A percentile compares a stretch with the other conserved stretches of the same genome.
These are phyloP conservation scores for Alternaria rosae DNA, from an alignment of 2,329 filamentous ascomycete species.

Conservation along the genomic window DNA sequence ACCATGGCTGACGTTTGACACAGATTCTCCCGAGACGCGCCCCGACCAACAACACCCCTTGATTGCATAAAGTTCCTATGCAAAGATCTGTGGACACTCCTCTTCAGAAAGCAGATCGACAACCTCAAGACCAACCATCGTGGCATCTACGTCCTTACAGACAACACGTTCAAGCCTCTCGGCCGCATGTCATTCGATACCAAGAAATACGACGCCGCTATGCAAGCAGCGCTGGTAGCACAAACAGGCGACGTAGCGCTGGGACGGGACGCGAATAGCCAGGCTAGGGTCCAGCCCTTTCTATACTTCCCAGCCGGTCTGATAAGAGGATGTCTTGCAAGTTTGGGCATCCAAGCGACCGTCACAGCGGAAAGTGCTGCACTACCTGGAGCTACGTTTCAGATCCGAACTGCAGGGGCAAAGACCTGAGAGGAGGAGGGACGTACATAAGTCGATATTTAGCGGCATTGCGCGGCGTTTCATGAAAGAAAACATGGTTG, in stretches of 20 bases:
- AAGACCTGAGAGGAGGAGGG: conserved; percentile 62
- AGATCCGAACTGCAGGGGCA: conserved; percentile 83
- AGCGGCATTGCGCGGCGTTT: conserved; percentile 47
- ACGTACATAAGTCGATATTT: conserved; percentile 8
- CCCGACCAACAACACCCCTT: conserved; percentile 88
- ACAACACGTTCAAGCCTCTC: conserved; percentile 89
- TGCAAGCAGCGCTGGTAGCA: conserved; percentile 40
- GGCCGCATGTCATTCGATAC: conserved; percentile 84
- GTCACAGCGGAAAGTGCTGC: conserved; percentile 91
- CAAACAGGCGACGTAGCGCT: conserved; percentile 40
- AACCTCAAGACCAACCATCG: conserved; percentile 98
- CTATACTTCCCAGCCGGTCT: conserved; percentile 95
- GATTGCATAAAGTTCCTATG: conserved; percentile 98
- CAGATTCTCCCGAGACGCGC: conserved; percentile 82
- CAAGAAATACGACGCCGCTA: conserved; percentile 39
- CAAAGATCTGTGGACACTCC: conserved; percentile 95
- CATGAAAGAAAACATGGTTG: neutral
- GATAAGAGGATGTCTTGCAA: conserved; percentile 89
- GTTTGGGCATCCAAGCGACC: conserved; percentile 86
- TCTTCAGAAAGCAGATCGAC: conserved; percentile 97
- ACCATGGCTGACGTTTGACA: neutral
- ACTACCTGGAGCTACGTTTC: conserved; percentile 88
- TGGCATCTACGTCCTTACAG: conserved; percentile 94
- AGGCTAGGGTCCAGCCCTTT: conserved; percentile 62
- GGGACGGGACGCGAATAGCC: conserved; percentile 60